Conservation (phyloP, 164 flowering plant species). For the Tetracentron sinense region DNA sequence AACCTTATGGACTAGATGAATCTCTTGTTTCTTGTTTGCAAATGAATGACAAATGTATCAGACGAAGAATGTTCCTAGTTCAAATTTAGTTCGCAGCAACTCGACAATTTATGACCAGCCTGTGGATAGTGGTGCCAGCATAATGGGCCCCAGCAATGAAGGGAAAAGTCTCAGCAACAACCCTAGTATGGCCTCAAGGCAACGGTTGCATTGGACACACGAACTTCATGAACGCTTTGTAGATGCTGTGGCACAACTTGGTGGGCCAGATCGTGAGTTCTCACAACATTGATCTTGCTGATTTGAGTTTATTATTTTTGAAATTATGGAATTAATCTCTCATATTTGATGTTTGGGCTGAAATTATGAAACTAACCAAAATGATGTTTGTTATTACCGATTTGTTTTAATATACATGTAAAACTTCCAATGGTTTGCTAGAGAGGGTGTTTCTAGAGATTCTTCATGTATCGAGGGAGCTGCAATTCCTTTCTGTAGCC, state of each 20-base stretch:
- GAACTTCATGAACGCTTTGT: constrained; percentile 95
- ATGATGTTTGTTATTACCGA: background rate
- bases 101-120: constrained; percentile 33
- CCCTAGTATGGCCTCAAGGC: constrained; percentile 64
- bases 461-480: too few species aligned
- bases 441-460: too few species aligned
- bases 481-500: background rate
- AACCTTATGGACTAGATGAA: background rate
- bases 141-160: constrained; percentile 41
- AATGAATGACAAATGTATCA: constrained; percentile 36
- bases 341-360: background rate
- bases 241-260: constrained; percentile 92
- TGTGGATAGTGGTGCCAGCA: constrained; percentile 29
- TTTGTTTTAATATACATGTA: background rate
- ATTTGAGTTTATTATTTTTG: background rate
- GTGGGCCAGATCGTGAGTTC: constrained; percentile 90
- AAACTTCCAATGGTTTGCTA: too few species aligned
- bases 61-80: constrained; percentile 33
- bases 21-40: constrained; percentile 12
- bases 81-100: constrained; percentile 29
- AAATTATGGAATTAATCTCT: background rate
- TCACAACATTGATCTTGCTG: background rate
- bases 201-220: constrained; percentile 87
- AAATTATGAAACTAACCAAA: background rate
- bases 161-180: constrained; percentile 42